phyloP scores from a whole-genome alignment of 164 flowering plant genomes.

The Liquidambar formosana region DNA sequence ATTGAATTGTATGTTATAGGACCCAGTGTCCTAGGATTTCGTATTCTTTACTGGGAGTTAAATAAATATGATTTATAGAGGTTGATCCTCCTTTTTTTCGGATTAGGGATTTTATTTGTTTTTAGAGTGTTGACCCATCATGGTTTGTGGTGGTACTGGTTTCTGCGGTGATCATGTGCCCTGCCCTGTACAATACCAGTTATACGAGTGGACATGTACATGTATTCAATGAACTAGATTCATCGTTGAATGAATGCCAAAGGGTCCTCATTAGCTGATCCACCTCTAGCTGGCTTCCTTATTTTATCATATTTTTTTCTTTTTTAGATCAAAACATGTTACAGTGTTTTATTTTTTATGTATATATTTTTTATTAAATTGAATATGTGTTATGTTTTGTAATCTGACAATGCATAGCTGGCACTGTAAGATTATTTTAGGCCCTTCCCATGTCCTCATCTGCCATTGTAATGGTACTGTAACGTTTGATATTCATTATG shows the following conservation, averaged over 20 bases:
- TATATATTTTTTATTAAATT: no score
- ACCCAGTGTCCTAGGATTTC: not conserved
- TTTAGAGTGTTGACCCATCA: not conserved
- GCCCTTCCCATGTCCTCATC: no score
- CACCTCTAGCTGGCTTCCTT: not conserved
- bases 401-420: no score
- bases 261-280: not conserved
- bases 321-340: not conserved
- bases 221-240: not conserved
- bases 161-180: not conserved
- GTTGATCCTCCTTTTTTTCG: not conserved
- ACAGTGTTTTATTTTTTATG: no score
- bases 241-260: not conserved
- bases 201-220: not conserved
- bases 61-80: not conserved
- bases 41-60: not conserved
- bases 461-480: no score
- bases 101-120: not conserved
- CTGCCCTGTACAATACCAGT: not conserved
- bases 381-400: no score
- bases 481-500: no score
- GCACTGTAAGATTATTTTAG: no score
- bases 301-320: not conserved
- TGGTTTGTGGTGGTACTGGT: not conserved
- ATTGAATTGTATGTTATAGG: not conserved